Percentiles rank a stretch among this genome's conserved stretches.
Evolutionary conservation across 2,329 filamentous ascomycete genomes (phyloP).

Genomic region (Colletotrichum lindemuthianum): DNA sequence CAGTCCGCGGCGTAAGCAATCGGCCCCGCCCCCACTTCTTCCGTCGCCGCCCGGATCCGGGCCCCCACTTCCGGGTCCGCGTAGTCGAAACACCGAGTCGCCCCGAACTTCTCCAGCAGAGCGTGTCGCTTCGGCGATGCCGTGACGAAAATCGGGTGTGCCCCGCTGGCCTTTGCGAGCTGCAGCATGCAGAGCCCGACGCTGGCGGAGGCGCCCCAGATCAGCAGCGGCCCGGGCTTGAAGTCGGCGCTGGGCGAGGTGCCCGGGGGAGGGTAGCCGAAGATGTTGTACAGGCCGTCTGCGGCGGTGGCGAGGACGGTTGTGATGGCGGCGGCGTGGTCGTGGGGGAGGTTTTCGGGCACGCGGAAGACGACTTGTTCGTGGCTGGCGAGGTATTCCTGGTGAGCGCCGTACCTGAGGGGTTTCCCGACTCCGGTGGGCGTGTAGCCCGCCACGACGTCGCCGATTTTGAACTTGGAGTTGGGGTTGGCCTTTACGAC

Average conservation of each 20-base stretch:
- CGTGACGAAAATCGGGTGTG: constrained; percentile 45
- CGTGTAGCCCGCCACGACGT: constrained; percentile 8
- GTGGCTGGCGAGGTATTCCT: constrained; percentile 19
- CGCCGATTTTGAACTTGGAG: constrained; percentile 8
- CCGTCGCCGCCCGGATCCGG: constrained; percentile 14
- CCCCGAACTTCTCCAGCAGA: constrained; percentile 45
- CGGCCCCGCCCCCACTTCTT: constrained; percentile 8
- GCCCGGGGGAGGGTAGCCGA: constrained; percentile 31
- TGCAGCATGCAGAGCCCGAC: constrained; percentile 49
- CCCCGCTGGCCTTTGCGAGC: constrained; percentile 45
- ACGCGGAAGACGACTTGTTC: constrained; percentile 17
- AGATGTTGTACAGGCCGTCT: constrained; percentile 38
- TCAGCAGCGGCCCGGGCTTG: constrained; percentile 40
- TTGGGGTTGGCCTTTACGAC: background rate
- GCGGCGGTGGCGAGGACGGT: constrained; percentile 37
- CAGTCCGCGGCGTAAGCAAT: constrained; percentile 28
- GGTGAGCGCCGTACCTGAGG: constrained; percentile 20
- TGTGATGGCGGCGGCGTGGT: constrained; percentile 36
- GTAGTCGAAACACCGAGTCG: constrained; percentile 49
- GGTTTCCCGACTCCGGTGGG: constrained; percentile 25
- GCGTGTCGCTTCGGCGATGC: constrained; percentile 45
- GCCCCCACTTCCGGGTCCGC: background rate
- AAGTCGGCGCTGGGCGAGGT: constrained; percentile 12
- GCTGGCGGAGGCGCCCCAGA: constrained; percentile 50
- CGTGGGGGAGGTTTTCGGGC: constrained; percentile 21